Conservation (phyloP, 2,329 filamentous ascomycete genomes). For the Fusarium algeriense region DNA sequence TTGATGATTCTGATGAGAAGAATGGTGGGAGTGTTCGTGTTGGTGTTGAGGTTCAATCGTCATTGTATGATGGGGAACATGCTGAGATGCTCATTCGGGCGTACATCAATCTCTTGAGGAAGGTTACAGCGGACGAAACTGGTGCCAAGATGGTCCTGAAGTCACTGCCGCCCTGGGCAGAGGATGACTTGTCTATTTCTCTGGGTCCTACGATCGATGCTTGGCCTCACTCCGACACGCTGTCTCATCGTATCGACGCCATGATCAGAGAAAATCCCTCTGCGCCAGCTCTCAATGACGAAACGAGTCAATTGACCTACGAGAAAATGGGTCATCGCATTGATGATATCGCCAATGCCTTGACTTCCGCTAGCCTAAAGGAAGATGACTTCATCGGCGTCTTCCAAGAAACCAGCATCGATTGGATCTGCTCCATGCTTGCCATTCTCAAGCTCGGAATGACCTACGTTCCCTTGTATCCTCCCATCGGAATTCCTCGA, state of each 20-base stretch:
- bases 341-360: not conserved
- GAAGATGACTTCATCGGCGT: conserved; percentile 3
- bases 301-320: not conserved
- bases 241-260: not conserved
- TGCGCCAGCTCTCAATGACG: not conserved
- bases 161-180: not conserved
- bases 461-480: conserved; percentile 20
- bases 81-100: conserved; percentile 1
- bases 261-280: not conserved
- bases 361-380: not conserved
- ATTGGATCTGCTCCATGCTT: conserved; percentile 16
- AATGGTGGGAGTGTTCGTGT: not conserved
- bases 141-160: not conserved
- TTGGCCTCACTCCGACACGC: not conserved
- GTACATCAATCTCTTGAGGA: not conserved
- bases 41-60: conserved; percentile 1
- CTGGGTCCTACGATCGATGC: not conserved
- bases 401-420: conserved; percentile 4
- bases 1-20: not conserved
- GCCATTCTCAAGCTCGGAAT: conserved; percentile 14
- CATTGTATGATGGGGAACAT: not conserved
- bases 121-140: not conserved
- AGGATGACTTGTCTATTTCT: not conserved
- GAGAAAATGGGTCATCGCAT: not conserved
- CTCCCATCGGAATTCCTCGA: conserved; percentile 1